These are phyloP conservation scores for Macaranga tanarius DNA, from an alignment of 441 rosid species.

Conservation along the genomic window DNA sequence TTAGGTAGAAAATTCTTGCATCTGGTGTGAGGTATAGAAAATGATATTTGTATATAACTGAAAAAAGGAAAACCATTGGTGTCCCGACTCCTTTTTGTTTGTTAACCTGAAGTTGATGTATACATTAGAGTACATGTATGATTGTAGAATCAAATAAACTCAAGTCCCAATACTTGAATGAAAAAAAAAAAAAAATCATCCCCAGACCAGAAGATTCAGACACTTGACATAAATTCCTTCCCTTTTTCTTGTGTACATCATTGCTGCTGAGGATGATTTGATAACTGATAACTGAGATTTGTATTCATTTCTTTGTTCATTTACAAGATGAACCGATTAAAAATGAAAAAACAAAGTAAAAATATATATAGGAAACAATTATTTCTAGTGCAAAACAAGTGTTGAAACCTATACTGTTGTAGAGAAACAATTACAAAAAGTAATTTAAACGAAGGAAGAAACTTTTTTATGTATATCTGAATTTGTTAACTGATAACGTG, in stretches of 20 bases:
- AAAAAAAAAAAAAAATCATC: too few species aligned
- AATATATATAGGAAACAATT: not conserved
- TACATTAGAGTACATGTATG: too few species aligned
- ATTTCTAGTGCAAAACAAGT: not conserved
- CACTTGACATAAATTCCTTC: not conserved
- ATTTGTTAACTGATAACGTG: not conserved
- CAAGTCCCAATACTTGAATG: too few species aligned
- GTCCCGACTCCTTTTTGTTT: too few species aligned
- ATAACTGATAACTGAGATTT: not conserved
- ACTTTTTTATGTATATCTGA: slow-evolving; percentile 8
- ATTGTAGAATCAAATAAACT: too few species aligned
- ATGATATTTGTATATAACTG: too few species aligned
- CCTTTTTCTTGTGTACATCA: not conserved
- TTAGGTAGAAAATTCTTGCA: too few species aligned
- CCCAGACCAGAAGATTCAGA: not conserved
- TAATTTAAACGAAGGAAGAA: not conserved
- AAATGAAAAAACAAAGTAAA: not conserved
- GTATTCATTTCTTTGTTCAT: not conserved
- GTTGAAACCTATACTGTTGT: not conserved
- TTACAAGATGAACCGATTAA: slow-evolving; percentile 1
- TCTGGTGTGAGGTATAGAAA: too few species aligned
- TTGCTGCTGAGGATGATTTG: not conserved
- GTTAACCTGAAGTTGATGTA: too few species aligned
- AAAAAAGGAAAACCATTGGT: too few species aligned
- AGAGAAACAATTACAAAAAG: slow-evolving; percentile 15